Percentiles rank a stretch among this genome's conserved stretches.
phyloP scores from a whole-genome alignment of 2,329 filamentous ascomycete species.

The Westerdykella sp. region DNA sequence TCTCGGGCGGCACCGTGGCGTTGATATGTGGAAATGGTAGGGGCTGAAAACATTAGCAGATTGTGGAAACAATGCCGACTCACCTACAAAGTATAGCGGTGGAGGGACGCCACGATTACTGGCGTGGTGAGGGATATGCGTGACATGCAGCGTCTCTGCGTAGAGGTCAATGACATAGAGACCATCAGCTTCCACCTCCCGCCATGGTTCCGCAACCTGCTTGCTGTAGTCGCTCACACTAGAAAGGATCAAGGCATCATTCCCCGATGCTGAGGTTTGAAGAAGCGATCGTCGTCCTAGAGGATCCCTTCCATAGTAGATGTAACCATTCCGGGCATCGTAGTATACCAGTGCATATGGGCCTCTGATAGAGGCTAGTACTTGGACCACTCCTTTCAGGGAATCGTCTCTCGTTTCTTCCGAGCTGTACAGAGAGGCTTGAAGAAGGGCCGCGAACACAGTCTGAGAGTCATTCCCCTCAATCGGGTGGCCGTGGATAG shows the following conservation, averaged over 20 bases:
- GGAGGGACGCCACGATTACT: slow-evolving; percentile 5
- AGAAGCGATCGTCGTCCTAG: slow-evolving; percentile 82
- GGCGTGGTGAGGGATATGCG: slow-evolving; percentile 21
- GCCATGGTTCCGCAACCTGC: slow-evolving; percentile 49
- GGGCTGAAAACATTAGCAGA: slow-evolving; percentile 27
- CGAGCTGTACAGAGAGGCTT: slow-evolving; percentile 7
- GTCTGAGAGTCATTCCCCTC: slow-evolving; percentile 70
- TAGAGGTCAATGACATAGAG: slow-evolving; percentile 63
- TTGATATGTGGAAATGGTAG: slow-evolving; percentile 44
- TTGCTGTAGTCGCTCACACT: slow-evolving; percentile 30
- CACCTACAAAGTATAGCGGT: slow-evolving; percentile 30
- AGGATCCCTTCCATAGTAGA: slow-evolving; percentile 83
- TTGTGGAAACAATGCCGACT: slow-evolving; percentile 8
- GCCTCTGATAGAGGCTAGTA: slow-evolving; percentile 44
- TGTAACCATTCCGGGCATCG: slow-evolving; percentile 53
- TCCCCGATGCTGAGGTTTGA: slow-evolving; percentile 27
- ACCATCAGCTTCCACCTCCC: slow-evolving; percentile 78
- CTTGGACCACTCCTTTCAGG: slow-evolving; percentile 11
- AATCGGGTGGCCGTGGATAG: slow-evolving; percentile 54
- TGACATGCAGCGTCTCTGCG: slow-evolving; percentile 2
- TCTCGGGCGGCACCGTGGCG: slow-evolving; percentile 25
- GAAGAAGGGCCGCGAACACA: slow-evolving; percentile 57
- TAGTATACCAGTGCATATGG: slow-evolving; percentile 88
- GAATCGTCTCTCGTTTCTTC: slow-evolving; percentile 2
- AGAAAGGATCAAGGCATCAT: slow-evolving; percentile 30